Conservation (phyloP, 2,329 filamentous ascomycete genomes). For the Neonectria coccinea region DNA sequence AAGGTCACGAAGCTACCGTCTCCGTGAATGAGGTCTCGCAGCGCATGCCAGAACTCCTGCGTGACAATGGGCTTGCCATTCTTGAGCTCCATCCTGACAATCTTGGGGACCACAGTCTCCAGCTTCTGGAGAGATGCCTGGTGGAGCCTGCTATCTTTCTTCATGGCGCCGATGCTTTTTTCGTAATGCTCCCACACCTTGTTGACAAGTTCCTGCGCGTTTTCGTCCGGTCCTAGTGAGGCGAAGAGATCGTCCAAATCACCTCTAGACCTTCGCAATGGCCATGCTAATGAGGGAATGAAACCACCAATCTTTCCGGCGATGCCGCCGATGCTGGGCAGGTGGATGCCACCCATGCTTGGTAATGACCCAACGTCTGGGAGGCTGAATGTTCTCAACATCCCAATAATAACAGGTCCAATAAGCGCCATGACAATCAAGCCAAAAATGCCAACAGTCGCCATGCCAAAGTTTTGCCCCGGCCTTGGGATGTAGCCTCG, state of each 20-base stretch:
- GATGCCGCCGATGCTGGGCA: slow-evolving; percentile 31
- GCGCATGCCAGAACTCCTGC: slow-evolving; percentile 73
- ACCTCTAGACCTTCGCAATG: neutral
- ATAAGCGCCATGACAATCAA: neutral
- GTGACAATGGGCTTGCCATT: slow-evolving; percentile 67
- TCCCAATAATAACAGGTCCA: slow-evolving; percentile 5
- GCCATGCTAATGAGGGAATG: slow-evolving; percentile 45
- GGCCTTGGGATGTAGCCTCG: slow-evolving; percentile 1
- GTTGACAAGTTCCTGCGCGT: slow-evolving; percentile 36
- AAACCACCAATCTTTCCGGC: slow-evolving; percentile 37
- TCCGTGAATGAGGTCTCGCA: slow-evolving; percentile 65
- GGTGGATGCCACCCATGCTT: slow-evolving; percentile 13
- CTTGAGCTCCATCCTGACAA: slow-evolving; percentile 65
- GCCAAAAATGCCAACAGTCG: slow-evolving; percentile 21
- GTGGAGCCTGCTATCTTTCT: slow-evolving; percentile 50
- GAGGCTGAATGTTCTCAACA: slow-evolving; percentile 15
- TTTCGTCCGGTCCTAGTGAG: slow-evolving; percentile 34
- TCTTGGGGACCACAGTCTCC: slow-evolving; percentile 63
- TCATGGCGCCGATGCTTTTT: slow-evolving; percentile 47
- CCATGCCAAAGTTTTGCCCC: slow-evolving; percentile 1
- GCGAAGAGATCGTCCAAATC: slow-evolving; percentile 32
- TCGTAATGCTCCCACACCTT: slow-evolving; percentile 45
- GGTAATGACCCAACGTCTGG: slow-evolving; percentile 18
- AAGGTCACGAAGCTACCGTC: slow-evolving; percentile 62
- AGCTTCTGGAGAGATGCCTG: slow-evolving; percentile 57